A percentile compares a stretch with the other conserved stretches of the same genome.
Evolutionary conservation across 208 protist genomes (phyloP).

Genomic region (Giardia muris): DNA sequence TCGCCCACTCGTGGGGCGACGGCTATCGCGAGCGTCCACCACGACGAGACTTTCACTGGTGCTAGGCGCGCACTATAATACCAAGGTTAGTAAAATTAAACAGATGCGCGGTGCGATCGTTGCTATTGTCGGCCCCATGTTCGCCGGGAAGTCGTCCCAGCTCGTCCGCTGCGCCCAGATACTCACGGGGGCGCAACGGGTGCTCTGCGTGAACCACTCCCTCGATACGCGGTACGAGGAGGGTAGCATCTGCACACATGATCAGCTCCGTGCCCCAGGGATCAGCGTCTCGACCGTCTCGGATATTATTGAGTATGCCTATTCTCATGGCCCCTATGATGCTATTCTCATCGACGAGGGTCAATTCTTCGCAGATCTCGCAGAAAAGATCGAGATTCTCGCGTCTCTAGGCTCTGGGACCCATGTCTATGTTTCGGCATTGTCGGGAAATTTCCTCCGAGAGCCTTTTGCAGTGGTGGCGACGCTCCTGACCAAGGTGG

Average conservation of each 20-base stretch:
- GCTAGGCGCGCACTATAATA: background rate
- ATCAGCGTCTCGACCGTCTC: background rate
- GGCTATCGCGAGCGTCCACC: too few species aligned
- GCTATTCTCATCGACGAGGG: background rate
- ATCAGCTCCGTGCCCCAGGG: too few species aligned
- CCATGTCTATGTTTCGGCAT: conserved; percentile 67
- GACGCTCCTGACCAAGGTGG: conserved; percentile 66
- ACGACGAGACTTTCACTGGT: background rate
- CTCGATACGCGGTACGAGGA: conserved; percentile 15
- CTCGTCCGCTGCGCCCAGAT: background rate
- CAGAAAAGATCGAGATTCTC: conserved; percentile 62
- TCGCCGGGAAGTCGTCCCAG: conserved; percentile 33
- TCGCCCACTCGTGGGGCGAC: too few species aligned
- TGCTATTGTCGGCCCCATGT: conserved; percentile 37
- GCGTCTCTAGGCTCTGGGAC: conserved; percentile 62
- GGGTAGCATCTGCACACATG: background rate
- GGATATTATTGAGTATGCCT: background rate
- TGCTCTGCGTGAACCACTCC: conserved; percentile 26
- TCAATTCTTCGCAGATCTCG: conserved; percentile 64
- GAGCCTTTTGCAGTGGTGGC: conserved; percentile 63
- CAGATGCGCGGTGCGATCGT: too few species aligned
- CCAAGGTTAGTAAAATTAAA: too few species aligned
- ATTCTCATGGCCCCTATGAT: background rate
- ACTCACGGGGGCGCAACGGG: background rate
- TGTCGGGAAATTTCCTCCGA: conserved; percentile 70